Conservation (phyloP, 306 rosid species). For the Pterocarpus macrocarpus region DNA sequence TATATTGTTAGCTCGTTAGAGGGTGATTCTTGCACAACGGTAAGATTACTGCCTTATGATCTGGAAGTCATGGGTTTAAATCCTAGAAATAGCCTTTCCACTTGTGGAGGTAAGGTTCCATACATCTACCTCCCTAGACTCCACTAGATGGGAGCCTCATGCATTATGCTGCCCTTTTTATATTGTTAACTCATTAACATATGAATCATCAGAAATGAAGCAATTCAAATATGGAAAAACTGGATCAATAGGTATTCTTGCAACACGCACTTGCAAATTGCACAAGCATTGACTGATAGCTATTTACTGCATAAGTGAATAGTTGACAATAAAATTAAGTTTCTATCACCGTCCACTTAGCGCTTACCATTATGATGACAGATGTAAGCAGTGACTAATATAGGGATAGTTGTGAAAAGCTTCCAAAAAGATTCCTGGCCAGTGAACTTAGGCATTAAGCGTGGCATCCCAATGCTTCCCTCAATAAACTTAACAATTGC, state of each 20-base stretch:
- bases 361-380: conserved; percentile 73
- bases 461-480: conserved; percentile 67
- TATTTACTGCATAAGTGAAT: not conserved
- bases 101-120: no score
- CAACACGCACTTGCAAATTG: not conserved
- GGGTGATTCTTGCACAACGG: no score
- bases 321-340: not conserved
- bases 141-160: no score
- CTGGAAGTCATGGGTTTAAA: no score
- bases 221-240: conserved; percentile 12
- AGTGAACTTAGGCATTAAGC: conserved; percentile 58
- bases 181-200: no score
- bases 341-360: not conserved
- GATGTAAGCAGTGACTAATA: conserved; percentile 76
- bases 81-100: no score
- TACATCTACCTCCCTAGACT: no score
- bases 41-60: not conserved
- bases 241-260: not conserved
- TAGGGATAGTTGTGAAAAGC: conserved; percentile 70
- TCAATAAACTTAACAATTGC: conserved; percentile 56
- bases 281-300: not conserved
- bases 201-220: not conserved
- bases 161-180: no score
- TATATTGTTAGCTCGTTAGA: not conserved
- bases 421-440: conserved; percentile 73